These are phyloP conservation scores for Lepraria neglecta DNA, from an alignment of 495 filamentous ascomycete genomes.

Conservation along the genomic window DNA sequence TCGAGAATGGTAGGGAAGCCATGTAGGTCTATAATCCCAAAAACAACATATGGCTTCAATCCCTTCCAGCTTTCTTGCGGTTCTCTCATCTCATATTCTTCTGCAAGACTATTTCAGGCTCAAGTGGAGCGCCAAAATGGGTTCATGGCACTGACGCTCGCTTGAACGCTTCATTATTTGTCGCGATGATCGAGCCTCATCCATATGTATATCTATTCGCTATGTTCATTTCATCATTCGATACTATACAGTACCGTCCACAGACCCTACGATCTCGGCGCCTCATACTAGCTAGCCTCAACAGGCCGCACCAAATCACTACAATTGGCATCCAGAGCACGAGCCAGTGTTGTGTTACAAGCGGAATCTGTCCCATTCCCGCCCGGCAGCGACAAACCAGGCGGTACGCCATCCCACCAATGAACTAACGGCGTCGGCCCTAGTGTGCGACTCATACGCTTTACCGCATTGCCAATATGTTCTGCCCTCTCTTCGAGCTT, in stretches of 20 bases:
- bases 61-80: no score
- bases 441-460: neutral
- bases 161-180: no score
- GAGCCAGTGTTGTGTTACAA: neutral
- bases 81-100: no score
- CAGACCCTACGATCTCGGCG: neutral
- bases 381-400: neutral
- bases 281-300: neutral
- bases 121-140: no score
- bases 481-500: neutral
- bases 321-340: neutral
- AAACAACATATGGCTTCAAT: no score
- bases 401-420: neutral
- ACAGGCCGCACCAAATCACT: neutral
- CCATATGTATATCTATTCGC: neutral
- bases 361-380: neutral
- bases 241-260: neutral
- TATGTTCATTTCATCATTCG: neutral
- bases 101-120: no score
- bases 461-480: neutral
- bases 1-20: slow-evolving; percentile 57
- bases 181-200: no score
- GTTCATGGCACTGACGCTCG: no score
- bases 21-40: neutral
- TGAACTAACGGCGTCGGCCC: no score